A percentile compares a stretch with the other conserved stretches of the same genome.
Evolutionary conservation across 2,329 filamentous ascomycete species (phyloP).

Genomic region (Alternaria triticimaculans): DNA sequence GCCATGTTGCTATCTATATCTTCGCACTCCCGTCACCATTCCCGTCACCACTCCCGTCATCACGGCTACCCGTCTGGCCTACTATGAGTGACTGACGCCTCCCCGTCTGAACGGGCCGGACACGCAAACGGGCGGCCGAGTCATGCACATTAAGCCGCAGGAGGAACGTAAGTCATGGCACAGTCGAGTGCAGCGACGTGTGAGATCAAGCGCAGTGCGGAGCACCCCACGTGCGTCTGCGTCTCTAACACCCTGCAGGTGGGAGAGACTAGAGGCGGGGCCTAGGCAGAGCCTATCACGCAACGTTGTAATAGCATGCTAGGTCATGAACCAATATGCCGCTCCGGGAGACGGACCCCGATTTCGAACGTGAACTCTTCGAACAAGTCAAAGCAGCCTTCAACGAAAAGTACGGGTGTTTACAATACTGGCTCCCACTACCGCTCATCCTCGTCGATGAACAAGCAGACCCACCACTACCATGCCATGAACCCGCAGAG

Average conservation of each 20-base stretch:
- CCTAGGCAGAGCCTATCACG: neutral
- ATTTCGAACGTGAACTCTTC: slow-evolving; percentile 16
- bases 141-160: neutral
- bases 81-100: neutral
- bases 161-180: neutral
- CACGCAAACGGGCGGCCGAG: neutral
- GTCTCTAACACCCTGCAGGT: neutral
- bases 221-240: neutral
- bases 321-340: slow-evolving; percentile 12
- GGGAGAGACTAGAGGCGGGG: neutral
- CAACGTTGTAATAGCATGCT: neutral
- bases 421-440: slow-evolving; percentile 15
- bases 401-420: slow-evolving; percentile 9
- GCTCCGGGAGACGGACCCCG: slow-evolving; percentile 12
- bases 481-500: slow-evolving; percentile 16
- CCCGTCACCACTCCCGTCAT: neutral
- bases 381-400: slow-evolving; percentile 16
- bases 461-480: slow-evolving; percentile 5
- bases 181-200: neutral
- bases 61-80: neutral
- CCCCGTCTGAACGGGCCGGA: neutral
- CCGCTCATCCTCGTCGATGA: slow-evolving; percentile 16
- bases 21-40: neutral
- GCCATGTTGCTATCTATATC: neutral
- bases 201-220: neutral